Evolutionary conservation across 768 basidiomycete species (phyloP), one percentile per base, ranked within the genome.

Genomic region (Asterophora lycoperdoides): DNA sequence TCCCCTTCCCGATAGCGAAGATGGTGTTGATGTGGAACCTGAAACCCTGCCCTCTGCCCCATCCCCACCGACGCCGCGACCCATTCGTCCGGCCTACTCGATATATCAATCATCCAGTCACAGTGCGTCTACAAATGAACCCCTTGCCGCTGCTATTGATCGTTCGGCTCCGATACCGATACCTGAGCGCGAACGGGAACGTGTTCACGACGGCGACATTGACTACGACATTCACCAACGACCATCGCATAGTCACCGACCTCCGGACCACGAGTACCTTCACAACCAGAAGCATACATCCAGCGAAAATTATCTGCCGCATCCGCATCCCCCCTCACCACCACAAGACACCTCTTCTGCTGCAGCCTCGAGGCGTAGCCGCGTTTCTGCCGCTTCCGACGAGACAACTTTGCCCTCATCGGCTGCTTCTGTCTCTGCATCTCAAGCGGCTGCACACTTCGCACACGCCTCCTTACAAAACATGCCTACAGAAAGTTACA

Each of bases 401-500:
- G 7, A 41, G 4, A 41, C 15, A 18, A 40, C 36, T 19, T 23
- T n/a, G 7, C 36, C 41, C 19, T 37, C 49, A 18, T 41, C 43
- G 19, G 41, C 19, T 29, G 28, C 39, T 32, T 38, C 44, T n/a
- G 5, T 40, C 15, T 29, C 53, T 47, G 18, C 57, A 46, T 52
- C 60, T 35, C 54, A 55, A 28, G 52, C 48, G 32, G 52, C 48
- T 35, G 23, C 56, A 57, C 33, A 49, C 29, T 60, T 62, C 39
- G 63, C 69, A 56, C 57, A 60, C 29, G 62, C 62, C 32, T 71
- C 75, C 49, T 60, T 83, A 7, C 66, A 75, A 26, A 75, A 78
- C 49, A 64, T 81, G 8, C 69, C 81, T 10, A 69, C 67, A 40
- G 73, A 56, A 33, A 41, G 44, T 15, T 29, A 74, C 44, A 63